Percentiles rank a stretch among this genome's conserved stretches.
Conservation (phyloP, 352 stramenopile species). For the Pythium biforme region DNA sequence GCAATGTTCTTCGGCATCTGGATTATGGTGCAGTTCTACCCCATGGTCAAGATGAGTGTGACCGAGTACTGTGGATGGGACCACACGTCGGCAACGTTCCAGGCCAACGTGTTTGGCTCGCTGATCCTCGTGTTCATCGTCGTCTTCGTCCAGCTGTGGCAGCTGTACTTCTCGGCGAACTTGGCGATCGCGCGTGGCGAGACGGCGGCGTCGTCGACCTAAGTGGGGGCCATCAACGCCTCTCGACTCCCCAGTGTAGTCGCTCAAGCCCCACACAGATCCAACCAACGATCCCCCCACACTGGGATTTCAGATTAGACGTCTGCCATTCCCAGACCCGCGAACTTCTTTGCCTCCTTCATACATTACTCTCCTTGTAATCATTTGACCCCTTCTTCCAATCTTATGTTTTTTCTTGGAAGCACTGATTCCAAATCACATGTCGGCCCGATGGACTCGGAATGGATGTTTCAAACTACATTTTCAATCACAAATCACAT, state of each 20-base stretch:
- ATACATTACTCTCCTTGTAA: conserved; percentile 31
- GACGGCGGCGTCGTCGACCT: conserved; percentile 6
- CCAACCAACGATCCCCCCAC: neutral
- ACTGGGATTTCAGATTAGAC: conserved; percentile 20
- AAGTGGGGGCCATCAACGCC: neutral
- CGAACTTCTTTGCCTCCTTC: conserved; percentile 14
- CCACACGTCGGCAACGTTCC: conserved; percentile 81
- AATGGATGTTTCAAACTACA: no score
- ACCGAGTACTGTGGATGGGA: conserved; percentile 89
- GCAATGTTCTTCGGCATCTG: conserved; percentile 88
- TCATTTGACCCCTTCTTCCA: conserved; percentile 7
- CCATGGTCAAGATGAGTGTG: conserved; percentile 92
- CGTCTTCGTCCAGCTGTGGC: conserved; percentile 88
- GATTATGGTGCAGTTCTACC: conserved; percentile 85
- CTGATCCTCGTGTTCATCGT: conserved; percentile 81
- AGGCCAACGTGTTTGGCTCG: conserved; percentile 82
- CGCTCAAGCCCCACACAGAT: neutral
- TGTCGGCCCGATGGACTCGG: no score
- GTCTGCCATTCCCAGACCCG: conserved; percentile 10
- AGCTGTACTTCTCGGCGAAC: conserved; percentile 81
- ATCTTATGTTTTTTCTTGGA: no score
- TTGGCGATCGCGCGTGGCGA: conserved; percentile 56
- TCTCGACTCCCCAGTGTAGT: neutral
- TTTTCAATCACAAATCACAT: no score
- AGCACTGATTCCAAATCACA: no score